Percentiles rank a stretch among this genome's conserved stretches.
Conservation (phyloP, 768 basidiomycete genomes). For the Pulveroboletus ravenelii region DNA sequence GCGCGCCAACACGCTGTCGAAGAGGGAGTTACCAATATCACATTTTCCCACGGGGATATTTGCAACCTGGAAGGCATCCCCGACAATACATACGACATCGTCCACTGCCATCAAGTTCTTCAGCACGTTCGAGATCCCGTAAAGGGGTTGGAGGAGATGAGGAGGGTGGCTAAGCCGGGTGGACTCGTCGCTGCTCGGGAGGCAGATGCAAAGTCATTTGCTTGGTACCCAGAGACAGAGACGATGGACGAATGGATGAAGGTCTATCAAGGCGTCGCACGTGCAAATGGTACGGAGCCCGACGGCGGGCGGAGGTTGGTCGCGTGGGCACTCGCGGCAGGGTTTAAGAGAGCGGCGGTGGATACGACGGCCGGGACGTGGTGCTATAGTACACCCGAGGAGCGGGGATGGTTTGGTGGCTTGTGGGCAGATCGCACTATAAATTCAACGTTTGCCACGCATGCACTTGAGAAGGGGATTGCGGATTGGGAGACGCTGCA, state of each 20-base stretch:
- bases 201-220: constrained; percentile 31
- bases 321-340: constrained; percentile 36
- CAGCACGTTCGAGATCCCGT: constrained; percentile 43
- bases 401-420: constrained; percentile 36
- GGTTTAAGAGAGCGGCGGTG: constrained; percentile 28
- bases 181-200: constrained; percentile 46
- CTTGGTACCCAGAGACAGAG: constrained; percentile 34
- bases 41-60: constrained; percentile 38
- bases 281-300: constrained; percentile 36
- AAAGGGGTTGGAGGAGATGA: constrained; percentile 42
- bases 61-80: constrained; percentile 36
- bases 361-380: constrained; percentile 29
- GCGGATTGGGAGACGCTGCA: constrained; percentile 22
- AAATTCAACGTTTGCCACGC: constrained; percentile 8
- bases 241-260: constrained; percentile 27
- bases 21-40: constrained; percentile 34
- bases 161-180: constrained; percentile 41
- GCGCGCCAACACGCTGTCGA: constrained; percentile 30
- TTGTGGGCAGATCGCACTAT: constrained; percentile 35
- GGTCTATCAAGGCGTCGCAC: constrained; percentile 17
- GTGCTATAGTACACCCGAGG: constrained; percentile 35
- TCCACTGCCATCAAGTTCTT: constrained; percentile 47
- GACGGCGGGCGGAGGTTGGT: constrained; percentile 36
- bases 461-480: constrained; percentile 27
- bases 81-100: constrained; percentile 40